These are phyloP conservation scores for Polyplosphaeria fusca DNA, from an alignment of 495 filamentous ascomycete genomes.

Conservation along the genomic window DNA sequence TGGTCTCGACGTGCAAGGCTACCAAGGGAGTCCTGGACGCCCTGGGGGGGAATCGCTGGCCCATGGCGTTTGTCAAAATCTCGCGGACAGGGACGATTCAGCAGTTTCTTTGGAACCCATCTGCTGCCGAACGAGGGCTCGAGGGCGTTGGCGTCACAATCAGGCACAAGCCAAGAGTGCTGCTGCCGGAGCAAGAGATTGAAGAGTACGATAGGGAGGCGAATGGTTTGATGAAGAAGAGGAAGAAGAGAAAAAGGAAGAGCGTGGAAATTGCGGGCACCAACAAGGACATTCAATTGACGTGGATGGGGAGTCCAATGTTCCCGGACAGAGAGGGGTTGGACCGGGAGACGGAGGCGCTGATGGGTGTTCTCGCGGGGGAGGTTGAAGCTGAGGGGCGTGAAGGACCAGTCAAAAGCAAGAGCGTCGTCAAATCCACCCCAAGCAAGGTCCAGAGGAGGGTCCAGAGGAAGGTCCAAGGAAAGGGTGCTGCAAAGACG, in stretches of 20 bases:
- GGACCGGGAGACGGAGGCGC: constrained; percentile 17
- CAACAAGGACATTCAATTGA: constrained; percentile 32
- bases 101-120: constrained; percentile 69
- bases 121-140: constrained; percentile 61
- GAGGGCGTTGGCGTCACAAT: constrained; percentile 60
- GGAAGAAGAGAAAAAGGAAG: constrained; percentile 5
- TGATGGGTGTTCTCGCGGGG: constrained; percentile 7
- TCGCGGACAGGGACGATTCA: constrained; percentile 49
- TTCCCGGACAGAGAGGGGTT: constrained; percentile 20
- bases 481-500: no score
- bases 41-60: constrained; percentile 61
- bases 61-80: constrained; percentile 59
- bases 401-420: no score
- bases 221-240: not conserved
- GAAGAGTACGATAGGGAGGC: constrained; percentile 15
- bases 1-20: constrained; percentile 54
- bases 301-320: constrained; percentile 30
- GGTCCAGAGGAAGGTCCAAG: no score
- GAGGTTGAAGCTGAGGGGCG: no score
- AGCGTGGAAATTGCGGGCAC: constrained; percentile 1
- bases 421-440: no score
- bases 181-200: not conserved
- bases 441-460: no score
- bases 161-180: constrained; percentile 43
- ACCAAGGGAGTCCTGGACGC: constrained; percentile 63